A percentile compares a stretch with the other conserved stretches of the same genome.
Conservation (phyloP, 2,329 filamentous ascomycete genomes). For the Emydomyces testavorans region DNA sequence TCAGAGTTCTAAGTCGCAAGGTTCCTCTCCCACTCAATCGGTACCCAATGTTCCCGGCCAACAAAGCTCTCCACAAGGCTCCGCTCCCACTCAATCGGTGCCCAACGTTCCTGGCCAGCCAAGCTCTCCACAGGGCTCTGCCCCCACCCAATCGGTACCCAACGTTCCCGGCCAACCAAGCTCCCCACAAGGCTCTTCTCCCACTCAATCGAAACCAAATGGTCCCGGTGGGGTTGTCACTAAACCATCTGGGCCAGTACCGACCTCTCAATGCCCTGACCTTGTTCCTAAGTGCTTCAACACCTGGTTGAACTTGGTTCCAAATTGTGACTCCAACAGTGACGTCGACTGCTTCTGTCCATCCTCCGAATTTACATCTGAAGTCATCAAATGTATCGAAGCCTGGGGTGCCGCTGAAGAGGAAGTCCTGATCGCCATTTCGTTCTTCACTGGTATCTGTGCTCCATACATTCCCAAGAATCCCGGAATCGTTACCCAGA, state of each 20-base stretch:
- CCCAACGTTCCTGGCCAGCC: neutral
- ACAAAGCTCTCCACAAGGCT: neutral
- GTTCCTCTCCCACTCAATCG: neutral
- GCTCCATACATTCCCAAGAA: conserved; percentile 61
- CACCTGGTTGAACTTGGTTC: conserved; percentile 63
- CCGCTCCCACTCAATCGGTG: neutral
- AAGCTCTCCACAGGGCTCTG: neutral
- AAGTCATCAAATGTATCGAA: conserved; percentile 70
- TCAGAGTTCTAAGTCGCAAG: neutral
- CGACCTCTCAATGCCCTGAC: conserved; percentile 42
- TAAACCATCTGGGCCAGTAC: conserved; percentile 1
- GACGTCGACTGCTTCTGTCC: conserved; percentile 82
- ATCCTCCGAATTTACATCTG: conserved; percentile 59
- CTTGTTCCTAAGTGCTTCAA: conserved; percentile 82
- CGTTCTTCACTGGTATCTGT: conserved; percentile 87
- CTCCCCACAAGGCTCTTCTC: neutral
- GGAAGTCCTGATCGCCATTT: conserved; percentile 58
- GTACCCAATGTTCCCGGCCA: neutral
- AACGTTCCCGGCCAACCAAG: neutral
- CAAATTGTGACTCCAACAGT: conserved; percentile 71
- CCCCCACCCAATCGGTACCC: neutral
- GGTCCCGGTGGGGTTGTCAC: neutral
- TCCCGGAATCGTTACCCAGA: conserved; percentile 71
- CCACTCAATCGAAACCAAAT: conserved; percentile 2
- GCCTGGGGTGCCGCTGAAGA: conserved; percentile 58